These are phyloP conservation scores for Syzygium malaccense DNA, from an alignment of 441 rosid species.

Conservation along the genomic window DNA sequence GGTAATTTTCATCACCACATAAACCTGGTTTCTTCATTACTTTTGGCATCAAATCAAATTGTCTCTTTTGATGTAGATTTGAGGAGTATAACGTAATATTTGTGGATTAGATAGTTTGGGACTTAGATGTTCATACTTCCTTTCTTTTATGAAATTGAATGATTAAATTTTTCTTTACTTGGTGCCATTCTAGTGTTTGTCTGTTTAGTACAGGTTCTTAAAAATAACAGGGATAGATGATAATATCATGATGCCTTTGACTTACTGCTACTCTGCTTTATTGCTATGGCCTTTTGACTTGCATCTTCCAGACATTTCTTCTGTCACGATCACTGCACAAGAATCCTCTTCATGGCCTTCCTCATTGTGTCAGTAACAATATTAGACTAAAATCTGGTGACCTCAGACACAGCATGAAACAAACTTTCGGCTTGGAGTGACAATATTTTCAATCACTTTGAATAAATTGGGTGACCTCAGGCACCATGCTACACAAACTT, in stretches of 20 bases:
- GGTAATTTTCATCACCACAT: conserved; percentile 27
- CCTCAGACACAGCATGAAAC: background rate
- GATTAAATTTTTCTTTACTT: background rate
- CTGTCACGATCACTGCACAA: background rate
- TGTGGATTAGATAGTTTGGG: background rate
- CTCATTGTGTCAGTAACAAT: background rate
- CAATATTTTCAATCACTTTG: background rate
- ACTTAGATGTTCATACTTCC: background rate
- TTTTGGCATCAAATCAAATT: background rate
- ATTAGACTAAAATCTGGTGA: background rate
- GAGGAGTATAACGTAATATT: background rate
- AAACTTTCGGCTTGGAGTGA: background rate
- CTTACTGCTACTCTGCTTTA: background rate
- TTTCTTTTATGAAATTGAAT: background rate
- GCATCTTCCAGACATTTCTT: background rate
- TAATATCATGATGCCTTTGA: background rate
- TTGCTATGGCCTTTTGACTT: background rate
- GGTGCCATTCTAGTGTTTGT: background rate
- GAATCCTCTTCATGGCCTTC: background rate
- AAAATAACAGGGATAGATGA: background rate
- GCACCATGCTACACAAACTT: background rate
- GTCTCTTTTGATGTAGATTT: background rate
- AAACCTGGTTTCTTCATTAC: background rate
- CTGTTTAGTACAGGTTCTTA: background rate
- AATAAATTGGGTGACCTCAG: background rate